Evolutionary conservation across 2,329 filamentous ascomycete species (phyloP).

Genomic region (Colletotrichum liaoningense): DNA sequence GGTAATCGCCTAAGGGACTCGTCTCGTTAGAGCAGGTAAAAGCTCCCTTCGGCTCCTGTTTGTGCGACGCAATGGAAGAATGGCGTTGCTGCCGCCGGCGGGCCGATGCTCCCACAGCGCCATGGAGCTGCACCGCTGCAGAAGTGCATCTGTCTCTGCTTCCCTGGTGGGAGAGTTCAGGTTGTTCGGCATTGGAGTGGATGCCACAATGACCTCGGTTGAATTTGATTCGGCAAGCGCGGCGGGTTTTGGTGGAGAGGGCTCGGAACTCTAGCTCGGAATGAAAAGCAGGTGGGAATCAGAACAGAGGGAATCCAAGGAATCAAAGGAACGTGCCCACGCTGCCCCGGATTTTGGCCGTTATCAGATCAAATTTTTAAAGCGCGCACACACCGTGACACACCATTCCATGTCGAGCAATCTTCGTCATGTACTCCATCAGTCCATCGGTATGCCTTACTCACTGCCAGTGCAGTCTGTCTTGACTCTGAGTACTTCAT

Average conservation of each 20-base stretch:
- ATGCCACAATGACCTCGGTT: conserved; percentile 23
- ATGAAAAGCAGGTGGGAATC: neutral
- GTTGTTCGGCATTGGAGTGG: neutral
- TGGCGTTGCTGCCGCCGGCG: conserved; percentile 1
- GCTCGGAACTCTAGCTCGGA: neutral
- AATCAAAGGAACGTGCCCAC: neutral
- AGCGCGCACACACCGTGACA: neutral
- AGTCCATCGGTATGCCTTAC: no score
- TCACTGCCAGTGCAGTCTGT: no score
- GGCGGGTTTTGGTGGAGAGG: neutral
- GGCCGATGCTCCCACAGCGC: neutral
- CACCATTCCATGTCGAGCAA: neutral
- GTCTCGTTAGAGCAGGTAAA: neutral
- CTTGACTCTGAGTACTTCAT: neutral
- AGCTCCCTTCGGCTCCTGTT: conserved; percentile 2
- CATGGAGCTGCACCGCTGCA: neutral
- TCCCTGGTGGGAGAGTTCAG: no score
- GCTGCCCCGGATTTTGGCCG: conserved; percentile 19
- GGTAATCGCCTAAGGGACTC: neutral
- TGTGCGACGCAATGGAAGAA: neutral
- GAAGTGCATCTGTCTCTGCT: no score
- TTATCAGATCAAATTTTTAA: conserved; percentile 30
- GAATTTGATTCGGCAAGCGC: conserved; percentile 30
- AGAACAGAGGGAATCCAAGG: neutral
- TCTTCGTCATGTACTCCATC: neutral